Evolutionary conservation across 2,329 filamentous ascomycete species (phyloP).

Genomic region (Amphichorda felina): DNA sequence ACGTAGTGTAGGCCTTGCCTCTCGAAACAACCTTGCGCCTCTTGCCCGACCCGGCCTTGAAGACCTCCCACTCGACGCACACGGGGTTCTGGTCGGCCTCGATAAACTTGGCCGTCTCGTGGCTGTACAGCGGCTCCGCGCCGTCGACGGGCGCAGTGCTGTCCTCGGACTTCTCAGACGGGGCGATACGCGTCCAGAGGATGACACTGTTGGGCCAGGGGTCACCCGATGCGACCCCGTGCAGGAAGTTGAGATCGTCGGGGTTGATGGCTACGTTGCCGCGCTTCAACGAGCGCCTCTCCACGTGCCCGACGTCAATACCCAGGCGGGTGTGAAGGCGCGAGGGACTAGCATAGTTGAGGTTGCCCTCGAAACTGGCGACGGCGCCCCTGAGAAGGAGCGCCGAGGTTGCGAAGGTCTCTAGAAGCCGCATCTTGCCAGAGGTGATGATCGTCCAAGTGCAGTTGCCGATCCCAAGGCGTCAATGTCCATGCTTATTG

Average conservation of each 20-base stretch:
- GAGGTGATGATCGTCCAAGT: no score
- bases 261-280: conserved; percentile 29
- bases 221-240: conserved; percentile 42
- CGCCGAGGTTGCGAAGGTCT: not conserved
- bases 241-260: conserved; percentile 47
- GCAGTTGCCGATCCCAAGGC: no score
- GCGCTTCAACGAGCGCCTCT: conserved; percentile 35
- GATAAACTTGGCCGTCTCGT: conserved; percentile 36
- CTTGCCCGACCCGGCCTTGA: no score
- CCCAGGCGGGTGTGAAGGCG: conserved; percentile 50
- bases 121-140: conserved; percentile 28
- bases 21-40: conserved; percentile 30
- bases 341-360: conserved; percentile 59
- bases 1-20: conserved; percentile 56
- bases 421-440: not conserved
- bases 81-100: conserved; percentile 36
- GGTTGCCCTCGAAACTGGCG: conserved; percentile 27
- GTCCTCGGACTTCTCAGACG: conserved; percentile 28
- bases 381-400: not conserved
- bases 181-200: conserved; percentile 36
- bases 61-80: conserved; percentile 46
- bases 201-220: conserved; percentile 46
- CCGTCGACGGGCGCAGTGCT: conserved; percentile 31
- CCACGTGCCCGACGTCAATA: conserved; percentile 50
- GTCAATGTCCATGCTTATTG: no score